These are phyloP conservation scores for Coemansia umbellata DNA, from an alignment of 192 early-diverging fungal species.

Conservation along the genomic window DNA sequence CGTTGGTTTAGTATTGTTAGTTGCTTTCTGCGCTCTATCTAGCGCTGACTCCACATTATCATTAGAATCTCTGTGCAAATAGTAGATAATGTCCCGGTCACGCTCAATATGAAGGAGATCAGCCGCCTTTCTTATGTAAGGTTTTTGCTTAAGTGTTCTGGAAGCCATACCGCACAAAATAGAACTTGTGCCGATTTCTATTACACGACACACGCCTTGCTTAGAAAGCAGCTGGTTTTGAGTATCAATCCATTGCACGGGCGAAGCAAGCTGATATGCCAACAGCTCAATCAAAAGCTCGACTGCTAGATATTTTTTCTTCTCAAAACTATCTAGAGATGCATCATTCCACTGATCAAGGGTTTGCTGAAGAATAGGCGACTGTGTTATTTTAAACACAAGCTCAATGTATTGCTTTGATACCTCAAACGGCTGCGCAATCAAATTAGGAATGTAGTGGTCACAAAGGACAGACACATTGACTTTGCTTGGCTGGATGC, in stretches of 20 bases:
- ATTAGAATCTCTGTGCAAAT: background rate
- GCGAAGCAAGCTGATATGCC: constrained; percentile 90
- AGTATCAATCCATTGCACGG: constrained; percentile 95
- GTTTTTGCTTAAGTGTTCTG: no score
- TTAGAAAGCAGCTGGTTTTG: constrained; percentile 81
- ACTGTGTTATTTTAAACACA: constrained; percentile 69
- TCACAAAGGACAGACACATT: constrained; percentile 63
- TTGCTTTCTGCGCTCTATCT: no score
- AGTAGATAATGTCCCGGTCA: constrained; percentile 20
- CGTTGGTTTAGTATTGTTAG: no score
- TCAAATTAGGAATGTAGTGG: constrained; percentile 94
- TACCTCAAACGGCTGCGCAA: constrained; percentile 81
- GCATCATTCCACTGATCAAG: constrained; percentile 65
- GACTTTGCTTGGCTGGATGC: constrained; percentile 64
- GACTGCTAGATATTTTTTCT: constrained; percentile 71
- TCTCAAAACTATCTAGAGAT: constrained; percentile 31
- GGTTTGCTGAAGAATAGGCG: constrained; percentile 60
- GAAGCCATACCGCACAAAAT: no score
- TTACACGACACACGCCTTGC: constrained; percentile 72
- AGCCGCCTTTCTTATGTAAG: background rate
- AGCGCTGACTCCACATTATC: no score
- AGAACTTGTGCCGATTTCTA: constrained; percentile 86
- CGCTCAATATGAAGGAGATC: constrained; percentile 11
- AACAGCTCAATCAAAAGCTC: constrained; percentile 81
- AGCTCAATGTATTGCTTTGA: constrained; percentile 70